Evolutionary conservation across 805 yeast species (phyloP).

Genomic region (Millerozyma miso): DNA sequence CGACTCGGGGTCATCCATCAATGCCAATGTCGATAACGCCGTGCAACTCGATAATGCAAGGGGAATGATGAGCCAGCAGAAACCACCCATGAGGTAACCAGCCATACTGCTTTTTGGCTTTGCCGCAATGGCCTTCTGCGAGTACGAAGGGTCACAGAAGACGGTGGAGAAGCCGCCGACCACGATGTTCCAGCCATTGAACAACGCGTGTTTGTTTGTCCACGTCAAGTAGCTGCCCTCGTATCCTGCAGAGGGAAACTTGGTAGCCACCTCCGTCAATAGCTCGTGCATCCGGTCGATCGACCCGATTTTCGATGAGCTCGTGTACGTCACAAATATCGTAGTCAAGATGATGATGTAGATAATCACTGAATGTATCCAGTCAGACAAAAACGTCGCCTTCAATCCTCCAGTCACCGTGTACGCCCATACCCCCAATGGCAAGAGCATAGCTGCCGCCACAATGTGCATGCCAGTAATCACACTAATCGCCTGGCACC

Average conservation of each 20-base stretch:
- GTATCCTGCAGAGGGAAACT: slow-evolving; percentile 73
- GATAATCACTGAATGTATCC: slow-evolving; percentile 50
- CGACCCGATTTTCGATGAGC: slow-evolving; percentile 68
- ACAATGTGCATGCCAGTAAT: slow-evolving; percentile 76
- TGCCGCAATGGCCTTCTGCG: slow-evolving; percentile 85
- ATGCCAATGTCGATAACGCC: slow-evolving; percentile 79
- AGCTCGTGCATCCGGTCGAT: slow-evolving; percentile 78
- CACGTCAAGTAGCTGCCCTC: slow-evolving; percentile 87
- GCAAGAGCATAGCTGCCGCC: slow-evolving; percentile 79
- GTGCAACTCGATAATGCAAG: slow-evolving; percentile 75
- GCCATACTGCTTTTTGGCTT: slow-evolving; percentile 81
- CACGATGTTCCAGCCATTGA: slow-evolving; percentile 79
- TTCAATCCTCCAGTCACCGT: slow-evolving; percentile 43
- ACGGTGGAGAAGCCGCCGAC: slow-evolving; percentile 91
- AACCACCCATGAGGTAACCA: slow-evolving; percentile 83
- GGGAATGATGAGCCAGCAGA: slow-evolving; percentile 91
- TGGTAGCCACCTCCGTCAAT: slow-evolving; percentile 55
- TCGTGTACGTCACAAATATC: slow-evolving; percentile 74
- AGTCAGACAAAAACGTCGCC: slow-evolving; percentile 44
- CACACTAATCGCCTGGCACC: slow-evolving; percentile 75
- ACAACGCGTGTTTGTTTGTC: slow-evolving; percentile 80
- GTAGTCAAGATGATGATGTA: slow-evolving; percentile 75
- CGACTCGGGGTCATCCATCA: slow-evolving; percentile 66
- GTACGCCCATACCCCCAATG: slow-evolving; percentile 62
- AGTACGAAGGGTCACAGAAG: slow-evolving; percentile 81